These are phyloP conservation scores for Hypoxylon fragiforme DNA, from an alignment of 495 filamentous ascomycete genomes.

Conservation along the genomic window DNA sequence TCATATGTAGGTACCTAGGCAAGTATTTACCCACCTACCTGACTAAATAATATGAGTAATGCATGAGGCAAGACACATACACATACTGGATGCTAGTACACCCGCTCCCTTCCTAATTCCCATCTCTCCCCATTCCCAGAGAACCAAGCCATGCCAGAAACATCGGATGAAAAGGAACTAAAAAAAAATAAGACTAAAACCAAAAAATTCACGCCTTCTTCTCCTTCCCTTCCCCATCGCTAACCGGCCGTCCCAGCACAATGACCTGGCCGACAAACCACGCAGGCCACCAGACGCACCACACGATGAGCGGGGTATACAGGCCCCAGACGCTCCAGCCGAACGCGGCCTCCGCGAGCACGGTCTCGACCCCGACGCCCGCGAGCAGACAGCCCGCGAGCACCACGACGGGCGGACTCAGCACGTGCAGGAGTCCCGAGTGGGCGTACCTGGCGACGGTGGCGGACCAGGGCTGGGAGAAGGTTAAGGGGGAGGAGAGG, in stretches of 20 bases:
- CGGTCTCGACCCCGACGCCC: constrained; percentile 52
- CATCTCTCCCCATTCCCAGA: neutral
- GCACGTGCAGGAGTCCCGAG: constrained; percentile 51
- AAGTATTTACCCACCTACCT: too few species aligned
- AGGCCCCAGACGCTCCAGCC: constrained; percentile 91
- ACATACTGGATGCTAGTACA: neutral
- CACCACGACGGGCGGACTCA: constrained; percentile 70
- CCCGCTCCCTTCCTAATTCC: neutral
- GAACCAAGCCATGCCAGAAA: neutral
- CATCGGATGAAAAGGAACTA: too few species aligned
- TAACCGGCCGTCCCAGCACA: constrained; percentile 42
- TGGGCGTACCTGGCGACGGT: constrained; percentile 32
- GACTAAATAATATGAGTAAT: too few species aligned
- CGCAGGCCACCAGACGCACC: constrained; percentile 98
- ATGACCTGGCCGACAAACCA: constrained; percentile 69
- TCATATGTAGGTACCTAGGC: too few species aligned
- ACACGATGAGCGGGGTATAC: constrained; percentile 88
- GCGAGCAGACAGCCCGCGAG: constrained; percentile 55
- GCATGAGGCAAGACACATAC: neutral
- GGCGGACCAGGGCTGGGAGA: constrained; percentile 58
- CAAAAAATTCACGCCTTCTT: constrained; percentile 37
- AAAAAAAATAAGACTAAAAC: neutral
- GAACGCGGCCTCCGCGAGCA: constrained; percentile 77
- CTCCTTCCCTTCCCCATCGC: constrained; percentile 21
- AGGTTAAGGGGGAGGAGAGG: constrained; percentile 72